phyloP scores from a whole-genome alignment of 2,329 filamentous ascomycete genomes.

The Aureobasidium sp. region DNA sequence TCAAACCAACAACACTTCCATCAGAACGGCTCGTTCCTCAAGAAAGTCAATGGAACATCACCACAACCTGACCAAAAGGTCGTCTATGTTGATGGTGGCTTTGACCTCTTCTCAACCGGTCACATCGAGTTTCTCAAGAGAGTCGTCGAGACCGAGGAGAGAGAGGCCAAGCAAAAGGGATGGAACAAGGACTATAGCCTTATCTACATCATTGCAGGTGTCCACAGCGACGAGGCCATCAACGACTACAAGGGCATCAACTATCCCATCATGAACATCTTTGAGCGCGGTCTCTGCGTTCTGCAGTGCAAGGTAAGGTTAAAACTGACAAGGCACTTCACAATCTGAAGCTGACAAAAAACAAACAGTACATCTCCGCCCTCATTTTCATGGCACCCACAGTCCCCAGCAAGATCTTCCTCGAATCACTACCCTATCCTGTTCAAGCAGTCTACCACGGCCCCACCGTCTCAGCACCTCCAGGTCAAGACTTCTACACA shows the following conservation, averaged over 20 bases:
- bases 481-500: constrained; percentile 49
- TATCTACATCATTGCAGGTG: constrained; percentile 81
- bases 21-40: constrained; percentile 57
- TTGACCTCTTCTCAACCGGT: constrained; percentile 91
- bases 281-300: constrained; percentile 90
- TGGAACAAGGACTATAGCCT: constrained; percentile 75
- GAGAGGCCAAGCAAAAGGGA: constrained; percentile 55
- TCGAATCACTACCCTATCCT: constrained; percentile 44
- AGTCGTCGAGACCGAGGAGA: constrained; percentile 66
- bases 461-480: constrained; percentile 81
- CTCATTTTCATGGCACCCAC: constrained; percentile 89
- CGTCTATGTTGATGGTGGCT: constrained; percentile 93
- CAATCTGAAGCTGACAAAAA: constrained; percentile 20
- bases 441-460: constrained; percentile 80
- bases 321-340: no score
- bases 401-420: constrained; percentile 69
- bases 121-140: constrained; percentile 89
- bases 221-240: constrained; percentile 92
- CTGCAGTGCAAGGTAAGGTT: constrained; percentile 73
- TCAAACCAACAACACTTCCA: constrained; percentile 9
- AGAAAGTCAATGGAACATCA: constrained; percentile 61
- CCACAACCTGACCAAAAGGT: constrained; percentile 72
- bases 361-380: constrained; percentile 67
- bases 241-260: constrained; percentile 96
- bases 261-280: constrained; percentile 99